Base-by-base conservation (phyloP, 139 green algal genomes). In the Astrephomene gubernaculifera region DNA sequence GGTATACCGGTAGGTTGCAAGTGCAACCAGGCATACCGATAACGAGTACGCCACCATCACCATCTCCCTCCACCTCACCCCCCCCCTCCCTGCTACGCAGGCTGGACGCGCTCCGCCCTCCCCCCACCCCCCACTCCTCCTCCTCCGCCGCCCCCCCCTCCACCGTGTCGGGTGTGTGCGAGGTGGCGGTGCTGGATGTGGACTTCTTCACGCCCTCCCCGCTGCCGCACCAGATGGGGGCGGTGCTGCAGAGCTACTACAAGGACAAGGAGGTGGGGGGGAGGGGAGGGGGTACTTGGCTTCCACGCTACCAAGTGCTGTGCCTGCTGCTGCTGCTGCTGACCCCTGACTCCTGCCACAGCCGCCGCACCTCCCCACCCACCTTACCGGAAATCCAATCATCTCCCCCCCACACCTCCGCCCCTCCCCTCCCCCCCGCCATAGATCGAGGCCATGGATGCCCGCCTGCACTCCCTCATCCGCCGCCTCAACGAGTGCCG, bases 401-500 rank as follows among this genome's bases (percentile, higher is more conserved):
- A n/a, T n/a, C 33, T 35, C 5, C 24, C 22, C 67, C 3, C 2
- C 64, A 4, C 29, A n/a, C 6, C 67, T 38, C 67, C 64, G 12
- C 44, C 24, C 52, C 70, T 2, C 43, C 27, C 1, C 43, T 0
- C 19, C 12, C 25, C 43, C 45, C 38, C 14, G 1, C 36, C 54
- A 19, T 49, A 81, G 71, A 70, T 89, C 27, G 85, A 89, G 76
- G 67, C 45, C 9, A 86, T 85, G 81, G 89, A 93, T 74, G 38
- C 71, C 45, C 63, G 85, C 41, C 76, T 94, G n/a, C 41, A 33
- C 31, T 53, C 29, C 25, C 69, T 88, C 53, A 87, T 94, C 31
- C 67, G 79, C 35, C 86, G 90, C 68, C 91, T 96, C 57, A 89
- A 95, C 60, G 95, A 98, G 87, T 87, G 93, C 63, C 71, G 87